These are phyloP conservation scores for Agrocybe chaxingu DNA, from an alignment of 768 basidiomycete genomes.

Conservation along the genomic window DNA sequence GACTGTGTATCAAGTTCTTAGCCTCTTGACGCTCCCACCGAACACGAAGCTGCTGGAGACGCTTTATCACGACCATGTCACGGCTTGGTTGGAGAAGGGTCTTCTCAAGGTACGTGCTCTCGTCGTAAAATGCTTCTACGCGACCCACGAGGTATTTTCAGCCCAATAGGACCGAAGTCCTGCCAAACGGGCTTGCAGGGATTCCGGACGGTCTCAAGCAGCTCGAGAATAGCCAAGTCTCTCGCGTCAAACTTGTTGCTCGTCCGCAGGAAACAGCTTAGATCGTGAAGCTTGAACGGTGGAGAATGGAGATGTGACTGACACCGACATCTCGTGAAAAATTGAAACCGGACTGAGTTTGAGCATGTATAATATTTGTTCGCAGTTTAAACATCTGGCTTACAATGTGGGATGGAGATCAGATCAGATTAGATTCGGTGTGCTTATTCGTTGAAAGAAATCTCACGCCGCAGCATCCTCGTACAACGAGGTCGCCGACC, in stretches of 20 bases:
- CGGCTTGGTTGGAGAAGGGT: slow-evolving; percentile 16
- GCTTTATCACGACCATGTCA: slow-evolving; percentile 11
- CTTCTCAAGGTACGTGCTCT: slow-evolving; percentile 16
- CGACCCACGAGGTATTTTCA: slow-evolving; percentile 10
- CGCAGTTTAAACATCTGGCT: no score
- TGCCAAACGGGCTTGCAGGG: slow-evolving; percentile 43
- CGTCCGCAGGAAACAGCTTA: slow-evolving; percentile 35
- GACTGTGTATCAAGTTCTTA: slow-evolving; percentile 4
- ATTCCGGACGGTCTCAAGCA: slow-evolving; percentile 38
- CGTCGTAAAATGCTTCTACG: background rate
- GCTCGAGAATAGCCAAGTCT: slow-evolving; percentile 29
- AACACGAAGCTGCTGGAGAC: slow-evolving; percentile 7
- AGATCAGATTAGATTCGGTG: no score
- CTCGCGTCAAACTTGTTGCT: slow-evolving; percentile 42
- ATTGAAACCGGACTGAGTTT: no score
- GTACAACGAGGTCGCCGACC: no score
- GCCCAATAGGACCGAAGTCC: slow-evolving; percentile 41
- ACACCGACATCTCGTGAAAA: no score
- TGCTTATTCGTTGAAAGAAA: no score
- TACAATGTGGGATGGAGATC: no score
- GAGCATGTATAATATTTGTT: no score
- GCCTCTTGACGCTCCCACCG: slow-evolving; percentile 6
- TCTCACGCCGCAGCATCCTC: no score
- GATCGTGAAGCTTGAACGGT: background rate
- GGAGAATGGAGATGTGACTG: no score